Conservation (phyloP, 2,329 filamentous ascomycete species). For the Hymenoscyphus repandus region DNA sequence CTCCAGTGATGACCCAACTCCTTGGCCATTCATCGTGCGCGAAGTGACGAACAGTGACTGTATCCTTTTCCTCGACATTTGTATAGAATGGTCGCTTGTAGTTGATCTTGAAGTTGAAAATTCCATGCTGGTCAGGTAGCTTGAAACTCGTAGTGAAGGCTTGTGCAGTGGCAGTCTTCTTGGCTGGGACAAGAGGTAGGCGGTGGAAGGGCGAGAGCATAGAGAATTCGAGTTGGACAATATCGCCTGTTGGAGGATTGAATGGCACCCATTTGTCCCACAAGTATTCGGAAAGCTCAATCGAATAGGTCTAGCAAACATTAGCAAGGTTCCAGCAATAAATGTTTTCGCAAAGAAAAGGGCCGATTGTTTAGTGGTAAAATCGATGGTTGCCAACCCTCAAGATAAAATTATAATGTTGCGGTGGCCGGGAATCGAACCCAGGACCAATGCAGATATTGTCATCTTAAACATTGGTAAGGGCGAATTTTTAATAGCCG, state of each 20-base stretch:
- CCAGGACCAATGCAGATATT: no score
- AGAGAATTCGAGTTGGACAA: constrained; percentile 90
- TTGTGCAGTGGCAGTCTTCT: constrained; percentile 59
- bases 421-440: no score
- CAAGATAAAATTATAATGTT: no score
- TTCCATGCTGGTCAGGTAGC: constrained; percentile 93
- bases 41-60: constrained; percentile 92
- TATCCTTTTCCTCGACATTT: constrained; percentile 87
- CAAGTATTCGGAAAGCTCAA: constrained; percentile 82
- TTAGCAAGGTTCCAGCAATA: not conserved
- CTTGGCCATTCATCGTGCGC: constrained; percentile 95
- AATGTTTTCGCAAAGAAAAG: no score
- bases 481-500: no score
- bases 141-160: constrained; percentile 72
- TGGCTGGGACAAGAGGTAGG: constrained; percentile 58
- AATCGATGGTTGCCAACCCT: no score
- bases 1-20: constrained; percentile 82
- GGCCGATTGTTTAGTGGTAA: no score
- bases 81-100: constrained; percentile 94
- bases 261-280: constrained; percentile 74
- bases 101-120: constrained; percentile 97
- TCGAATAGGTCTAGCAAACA: constrained; percentile 33
- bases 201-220: constrained; percentile 99
- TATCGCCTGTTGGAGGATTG: constrained; percentile 61
- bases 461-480: no score